Percentiles rank a stretch among this genome's conserved stretches.
These are phyloP conservation scores for Musa beccarii DNA, from an alignment of 176 grass and related monocot species.

Conservation along the genomic window DNA sequence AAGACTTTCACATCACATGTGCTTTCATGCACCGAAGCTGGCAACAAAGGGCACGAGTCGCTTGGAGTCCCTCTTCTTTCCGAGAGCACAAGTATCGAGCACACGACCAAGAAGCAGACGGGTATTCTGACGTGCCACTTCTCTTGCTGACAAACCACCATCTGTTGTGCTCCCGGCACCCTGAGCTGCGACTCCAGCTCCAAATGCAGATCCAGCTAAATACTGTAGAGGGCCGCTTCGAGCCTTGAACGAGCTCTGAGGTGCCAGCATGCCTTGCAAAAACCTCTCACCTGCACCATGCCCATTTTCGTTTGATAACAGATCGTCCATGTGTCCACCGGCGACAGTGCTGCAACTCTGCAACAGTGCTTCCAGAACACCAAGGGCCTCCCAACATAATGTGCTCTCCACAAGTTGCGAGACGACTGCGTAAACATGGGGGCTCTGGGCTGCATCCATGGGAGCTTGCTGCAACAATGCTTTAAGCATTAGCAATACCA, in stretches of 20 bases:
- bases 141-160: slow-evolving; percentile 41
- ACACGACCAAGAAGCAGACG: slow-evolving; percentile 78
- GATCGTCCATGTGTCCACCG: slow-evolving; percentile 38
- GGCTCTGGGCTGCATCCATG: slow-evolving; percentile 78
- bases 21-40: slow-evolving; percentile 33
- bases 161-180: slow-evolving; percentile 36
- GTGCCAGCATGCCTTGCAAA: slow-evolving; percentile 51
- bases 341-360: slow-evolving; percentile 62
- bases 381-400: slow-evolving; percentile 68
- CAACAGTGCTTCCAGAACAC: slow-evolving; percentile 79
- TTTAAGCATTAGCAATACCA: slow-evolving; percentile 87
- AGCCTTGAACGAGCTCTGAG: slow-evolving; percentile 85
- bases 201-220: slow-evolving; percentile 57
- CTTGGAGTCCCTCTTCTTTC: slow-evolving; percentile 87
- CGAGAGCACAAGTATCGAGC: slow-evolving; percentile 79
- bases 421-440: slow-evolving; percentile 77
- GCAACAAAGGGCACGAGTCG: slow-evolving; percentile 82
- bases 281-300: slow-evolving; percentile 63
- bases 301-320: slow-evolving; percentile 25
- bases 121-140: slow-evolving; percentile 72
- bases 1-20: not conserved
- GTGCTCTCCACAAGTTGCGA: slow-evolving; percentile 83
- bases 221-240: slow-evolving; percentile 75
- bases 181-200: slow-evolving; percentile 34
- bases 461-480: slow-evolving; percentile 76